Evolutionary conservation across 306 rosid species (phyloP), one percentile per base, ranked within the genome.

Genomic region (Trifolium dubium): DNA sequence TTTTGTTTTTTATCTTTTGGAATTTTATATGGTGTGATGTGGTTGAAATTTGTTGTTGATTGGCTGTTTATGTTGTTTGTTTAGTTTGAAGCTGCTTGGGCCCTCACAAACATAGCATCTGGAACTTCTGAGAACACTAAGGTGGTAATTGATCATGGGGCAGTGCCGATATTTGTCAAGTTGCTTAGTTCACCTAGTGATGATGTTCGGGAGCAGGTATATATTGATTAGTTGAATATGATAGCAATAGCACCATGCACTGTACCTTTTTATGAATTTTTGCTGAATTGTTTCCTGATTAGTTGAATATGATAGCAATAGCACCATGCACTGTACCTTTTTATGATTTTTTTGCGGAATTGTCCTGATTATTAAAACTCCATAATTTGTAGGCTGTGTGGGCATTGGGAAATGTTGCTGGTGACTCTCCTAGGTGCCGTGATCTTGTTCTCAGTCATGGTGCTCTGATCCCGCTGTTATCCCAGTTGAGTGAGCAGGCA

Each of bases 21-120:
- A 77, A n/a, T 3, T 55, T 59, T 35, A 2, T 7, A 13, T 14
- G 3, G n/a, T 35, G 11, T 31, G 9, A 19, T 31, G 32, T 28
- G 10, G 18, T 51, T 54, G 54, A 6, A 60, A 30, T 40, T 47
- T 73, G 10, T 69, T 62, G 10, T 69, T 49, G 35, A 44, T 37
- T 80, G 7, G 50, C 74, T 74, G 9, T 64, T 55, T 64, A 3
- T 70, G 19, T 56, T 77, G 41, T 40, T 49, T 74, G 32, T 43
- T 37, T 75, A 92, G 98, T 92, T 92, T 68, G 98, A 92, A 86
- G 98, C 98, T 50, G 98, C 98, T 15, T 92, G 98, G 98, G 98
- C 98, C 11, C 94, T 92, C 63, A 92, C 98, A 23, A 92, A 92
- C 84, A 92, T 92, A 67, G 98, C 98, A 2, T 92, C 98, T 1